A percentile compares a stretch with the other conserved stretches of the same genome.
Evolutionary conservation across 805 yeast species (phyloP).

Genomic region (Saccharomycopsis fermentans): DNA sequence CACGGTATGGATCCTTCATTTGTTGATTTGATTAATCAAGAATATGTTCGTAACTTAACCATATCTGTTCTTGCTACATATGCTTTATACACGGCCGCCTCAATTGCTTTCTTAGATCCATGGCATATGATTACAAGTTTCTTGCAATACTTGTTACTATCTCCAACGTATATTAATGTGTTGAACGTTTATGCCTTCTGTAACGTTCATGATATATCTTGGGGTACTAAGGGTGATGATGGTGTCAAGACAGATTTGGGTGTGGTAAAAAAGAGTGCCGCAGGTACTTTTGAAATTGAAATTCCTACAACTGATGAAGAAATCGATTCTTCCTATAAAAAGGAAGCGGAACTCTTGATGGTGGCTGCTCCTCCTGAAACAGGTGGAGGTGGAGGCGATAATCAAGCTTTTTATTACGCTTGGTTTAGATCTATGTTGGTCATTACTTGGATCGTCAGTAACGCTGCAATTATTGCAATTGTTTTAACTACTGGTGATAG

Average conservation of each 20-base stretch:
- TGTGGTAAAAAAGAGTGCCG: conserved; percentile 57
- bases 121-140: conserved; percentile 88
- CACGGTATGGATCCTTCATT: conserved; percentile 16
- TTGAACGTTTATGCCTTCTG: conserved; percentile 92
- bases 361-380: conserved; percentile 27
- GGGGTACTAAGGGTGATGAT: conserved; percentile 93
- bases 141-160: conserved; percentile 67
- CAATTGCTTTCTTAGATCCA: conserved; percentile 79
- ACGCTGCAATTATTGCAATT: conserved; percentile 70
- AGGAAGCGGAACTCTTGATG: conserved; percentile 52
- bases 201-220: conserved; percentile 89
- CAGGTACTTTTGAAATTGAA: conserved; percentile 57
- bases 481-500: conserved; percentile 37
- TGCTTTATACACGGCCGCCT: conserved; percentile 65
- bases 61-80: conserved; percentile 81
- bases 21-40: conserved; percentile 44
- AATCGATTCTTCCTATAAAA: conserved; percentile 63
- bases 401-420: conserved; percentile 76
- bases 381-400: conserved; percentile 21
- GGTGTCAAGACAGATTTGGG: conserved; percentile 55
- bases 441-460: conserved; percentile 78
- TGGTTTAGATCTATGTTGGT: conserved; percentile 84
- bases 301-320: conserved; percentile 72
- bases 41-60: conserved; percentile 74
- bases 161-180: conserved; percentile 87